Conservation (phyloP, 345 rosid genomes). For the Lepidium aucheri region DNA sequence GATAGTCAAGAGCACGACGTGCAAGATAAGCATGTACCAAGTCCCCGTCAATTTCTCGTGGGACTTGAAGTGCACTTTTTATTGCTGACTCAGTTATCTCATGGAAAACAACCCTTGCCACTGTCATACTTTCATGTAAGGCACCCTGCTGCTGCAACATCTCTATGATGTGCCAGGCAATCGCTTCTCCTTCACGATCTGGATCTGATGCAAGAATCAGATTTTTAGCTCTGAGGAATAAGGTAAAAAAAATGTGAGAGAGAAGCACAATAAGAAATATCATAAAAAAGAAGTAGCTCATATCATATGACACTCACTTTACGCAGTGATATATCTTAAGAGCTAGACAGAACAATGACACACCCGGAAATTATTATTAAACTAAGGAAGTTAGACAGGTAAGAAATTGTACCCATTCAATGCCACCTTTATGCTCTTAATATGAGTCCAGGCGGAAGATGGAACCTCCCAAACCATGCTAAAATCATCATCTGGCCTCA, state of each 20-base stretch:
- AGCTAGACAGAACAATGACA: conserved; percentile 9
- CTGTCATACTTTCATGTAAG: conserved; percentile 53
- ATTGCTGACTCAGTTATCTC: conserved; percentile 94
- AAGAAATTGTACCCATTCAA: conserved; percentile 52
- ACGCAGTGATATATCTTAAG: conserved; percentile 11
- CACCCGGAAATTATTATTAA: not conserved
- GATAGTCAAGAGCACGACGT: conserved; percentile 93
- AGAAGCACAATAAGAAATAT: conserved; percentile 21
- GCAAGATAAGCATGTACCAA: conserved; percentile 95
- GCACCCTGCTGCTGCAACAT: conserved; percentile 96
- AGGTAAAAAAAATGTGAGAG: conserved; percentile 30
- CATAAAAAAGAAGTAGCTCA: conserved; percentile 3
- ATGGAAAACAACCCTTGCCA: conserved; percentile 89
- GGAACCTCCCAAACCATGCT: conserved; percentile 99
- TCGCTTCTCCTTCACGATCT: conserved; percentile 99
- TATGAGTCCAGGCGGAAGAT: conserved; percentile 92
- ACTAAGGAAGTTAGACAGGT: not conserved
- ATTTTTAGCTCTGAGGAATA: conserved; percentile 81
- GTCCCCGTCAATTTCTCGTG: conserved; percentile 77
- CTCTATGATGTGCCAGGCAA: conserved; percentile 98
- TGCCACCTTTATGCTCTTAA: conserved; percentile 90
- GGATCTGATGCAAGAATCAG: conserved; percentile 99
- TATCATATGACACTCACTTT: conserved; percentile 11
- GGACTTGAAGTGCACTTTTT: conserved; percentile 64
- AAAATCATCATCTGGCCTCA: conserved; percentile 94